These are phyloP conservation scores for Epicoccum sorghinum DNA, from an alignment of 2,329 filamentous ascomycete species.

Conservation along the genomic window DNA sequence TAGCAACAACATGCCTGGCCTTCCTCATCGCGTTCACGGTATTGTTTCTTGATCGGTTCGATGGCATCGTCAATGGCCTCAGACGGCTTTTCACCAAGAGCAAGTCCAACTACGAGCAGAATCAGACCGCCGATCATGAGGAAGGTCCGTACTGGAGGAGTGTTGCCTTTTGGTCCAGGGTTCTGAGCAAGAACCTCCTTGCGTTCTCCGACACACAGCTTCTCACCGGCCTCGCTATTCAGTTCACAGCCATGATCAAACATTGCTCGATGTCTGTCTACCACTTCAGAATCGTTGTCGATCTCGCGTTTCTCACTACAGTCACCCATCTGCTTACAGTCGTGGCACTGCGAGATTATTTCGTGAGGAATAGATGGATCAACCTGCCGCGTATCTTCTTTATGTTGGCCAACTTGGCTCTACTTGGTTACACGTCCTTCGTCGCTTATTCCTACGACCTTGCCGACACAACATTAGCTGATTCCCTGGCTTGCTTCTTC, in stretches of 20 bases:
- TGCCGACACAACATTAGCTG: conserved; percentile 23
- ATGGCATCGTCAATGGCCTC: conserved; percentile 25
- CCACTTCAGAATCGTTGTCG: conserved; percentile 38
- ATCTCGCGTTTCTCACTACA: conserved; percentile 40
- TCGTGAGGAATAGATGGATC: conserved; percentile 41
- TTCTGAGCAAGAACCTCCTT: conserved; percentile 42
- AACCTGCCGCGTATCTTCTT: conserved; percentile 41
- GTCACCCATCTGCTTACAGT: conserved; percentile 40
- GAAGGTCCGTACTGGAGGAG: conserved; percentile 33
- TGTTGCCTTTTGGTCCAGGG: conserved; percentile 36
- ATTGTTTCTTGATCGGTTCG: conserved; percentile 37
- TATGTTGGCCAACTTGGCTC: conserved; percentile 38
- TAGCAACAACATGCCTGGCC: conserved; percentile 36
- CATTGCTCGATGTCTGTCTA: conserved; percentile 41
- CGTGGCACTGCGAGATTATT: conserved; percentile 37
- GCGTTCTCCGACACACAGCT: conserved; percentile 41
- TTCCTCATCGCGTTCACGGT: conserved; percentile 37
- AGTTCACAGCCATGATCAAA: conserved; percentile 39
- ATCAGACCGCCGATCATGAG: conserved; percentile 4
- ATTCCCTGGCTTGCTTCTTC: conserved; percentile 36
- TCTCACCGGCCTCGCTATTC: conserved; percentile 39
- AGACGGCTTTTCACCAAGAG: conserved; percentile 21
- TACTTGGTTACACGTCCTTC: conserved; percentile 40
- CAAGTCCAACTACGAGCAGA: conserved; percentile 19
- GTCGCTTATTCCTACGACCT: conserved; percentile 39